phyloP scores from a whole-genome alignment of 2,329 filamentous ascomycete genomes.

The Venturia oleaginea region DNA sequence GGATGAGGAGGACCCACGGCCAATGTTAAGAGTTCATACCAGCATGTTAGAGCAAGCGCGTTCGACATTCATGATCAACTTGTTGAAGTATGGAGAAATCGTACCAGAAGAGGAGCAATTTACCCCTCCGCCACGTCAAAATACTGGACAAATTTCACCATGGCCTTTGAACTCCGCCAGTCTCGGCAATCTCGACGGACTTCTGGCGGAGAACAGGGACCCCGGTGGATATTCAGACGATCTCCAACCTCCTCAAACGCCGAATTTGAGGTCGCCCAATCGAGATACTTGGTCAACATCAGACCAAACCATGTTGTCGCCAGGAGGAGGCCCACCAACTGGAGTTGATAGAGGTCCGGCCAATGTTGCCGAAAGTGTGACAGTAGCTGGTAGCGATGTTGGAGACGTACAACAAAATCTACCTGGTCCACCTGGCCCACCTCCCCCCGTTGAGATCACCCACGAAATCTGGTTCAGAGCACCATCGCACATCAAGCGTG shows the following conservation, averaged over 20 bases:
- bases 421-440: not conserved
- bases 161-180: slow-evolving; percentile 12
- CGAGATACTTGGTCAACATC: slow-evolving; percentile 14
- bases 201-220: not conserved
- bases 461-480: slow-evolving; percentile 54
- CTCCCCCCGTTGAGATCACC: slow-evolving; percentile 20
- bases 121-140: not conserved
- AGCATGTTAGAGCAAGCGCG: slow-evolving; percentile 28
- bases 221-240: not conserved
- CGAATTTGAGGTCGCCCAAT: not conserved
- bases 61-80: slow-evolving; percentile 29
- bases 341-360: not conserved
- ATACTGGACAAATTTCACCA: not conserved
- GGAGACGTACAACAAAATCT: not conserved
- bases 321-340: not conserved
- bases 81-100: slow-evolving; percentile 27
- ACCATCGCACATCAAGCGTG: slow-evolving; percentile 38
- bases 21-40: slow-evolving; percentile 27
- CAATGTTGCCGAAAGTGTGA: slow-evolving; percentile 1
- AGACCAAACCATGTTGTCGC: slow-evolving; percentile 7
- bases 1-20: slow-evolving; percentile 26
- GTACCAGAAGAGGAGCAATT: slow-evolving; percentile 22
- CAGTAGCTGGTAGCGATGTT: not conserved
- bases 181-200: slow-evolving; percentile 13
- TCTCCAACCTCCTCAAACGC: not conserved